Evolutionary conservation across 2,329 filamentous ascomycete species (phyloP).

Genomic region (Coleophoma eucalyptorum): DNA sequence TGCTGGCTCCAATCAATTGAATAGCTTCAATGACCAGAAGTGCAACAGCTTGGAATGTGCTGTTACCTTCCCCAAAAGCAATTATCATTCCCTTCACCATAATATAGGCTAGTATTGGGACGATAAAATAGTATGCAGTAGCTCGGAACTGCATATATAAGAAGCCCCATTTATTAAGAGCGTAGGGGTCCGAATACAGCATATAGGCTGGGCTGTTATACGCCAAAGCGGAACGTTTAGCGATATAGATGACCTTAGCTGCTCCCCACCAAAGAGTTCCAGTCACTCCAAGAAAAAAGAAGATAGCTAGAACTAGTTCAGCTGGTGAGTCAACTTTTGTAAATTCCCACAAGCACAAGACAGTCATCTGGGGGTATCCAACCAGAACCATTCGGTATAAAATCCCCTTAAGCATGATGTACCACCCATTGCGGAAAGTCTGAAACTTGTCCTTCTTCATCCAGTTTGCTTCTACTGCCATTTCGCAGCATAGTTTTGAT

Average conservation of each 20-base stretch:
- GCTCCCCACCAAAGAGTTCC: slow-evolving; percentile 80
- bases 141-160: slow-evolving; percentile 96
- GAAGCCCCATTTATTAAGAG: slow-evolving; percentile 97
- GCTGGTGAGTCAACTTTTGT: slow-evolving; percentile 81
- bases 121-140: slow-evolving; percentile 91
- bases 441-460: slow-evolving; percentile 84
- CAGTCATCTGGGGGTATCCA: slow-evolving; percentile 85
- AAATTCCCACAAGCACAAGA: slow-evolving; percentile 91
- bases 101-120: slow-evolving; percentile 73
- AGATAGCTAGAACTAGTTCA: slow-evolving; percentile 80
- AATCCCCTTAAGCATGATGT: slow-evolving; percentile 87
- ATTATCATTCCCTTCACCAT: slow-evolving; percentile 89
- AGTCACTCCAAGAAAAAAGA: slow-evolving; percentile 81
- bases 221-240: slow-evolving; percentile 81
- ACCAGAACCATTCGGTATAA: slow-evolving; percentile 87
- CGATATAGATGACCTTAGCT: slow-evolving; percentile 84
- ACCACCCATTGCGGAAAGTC: slow-evolving; percentile 93
- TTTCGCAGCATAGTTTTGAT: slow-evolving; percentile 80
- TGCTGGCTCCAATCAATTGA: slow-evolving; percentile 71
- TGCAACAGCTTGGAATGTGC: slow-evolving; percentile 73
- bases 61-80: slow-evolving; percentile 69
- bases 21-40: slow-evolving; percentile 79
- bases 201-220: slow-evolving; percentile 98
- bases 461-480: slow-evolving; percentile 68
- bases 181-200: slow-evolving; percentile 87